Percentiles rank a stretch among this genome's conserved stretches.
Conservation (phyloP, 768 basidiomycete genomes). For the Mycena chlorophos region DNA sequence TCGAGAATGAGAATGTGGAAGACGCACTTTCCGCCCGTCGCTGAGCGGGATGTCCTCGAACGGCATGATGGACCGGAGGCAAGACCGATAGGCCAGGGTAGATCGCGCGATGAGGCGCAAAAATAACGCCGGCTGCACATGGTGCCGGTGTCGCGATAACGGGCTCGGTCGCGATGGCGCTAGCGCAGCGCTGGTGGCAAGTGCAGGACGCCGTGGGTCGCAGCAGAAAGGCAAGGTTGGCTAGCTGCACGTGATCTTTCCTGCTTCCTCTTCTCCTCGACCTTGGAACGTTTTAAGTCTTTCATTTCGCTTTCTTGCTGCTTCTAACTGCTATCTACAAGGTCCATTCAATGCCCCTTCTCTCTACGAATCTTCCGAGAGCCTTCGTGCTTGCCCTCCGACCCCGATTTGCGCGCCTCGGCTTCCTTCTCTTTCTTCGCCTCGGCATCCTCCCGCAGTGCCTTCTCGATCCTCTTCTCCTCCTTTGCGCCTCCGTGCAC, state of each 20-base stretch:
- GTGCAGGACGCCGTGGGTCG: too few species aligned
- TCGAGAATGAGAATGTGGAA: background rate
- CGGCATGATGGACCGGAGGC: slow-evolving; percentile 34
- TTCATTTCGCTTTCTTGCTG: too few species aligned
- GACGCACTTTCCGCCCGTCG: slow-evolving; percentile 29
- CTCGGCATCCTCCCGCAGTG: background rate
- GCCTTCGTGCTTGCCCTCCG: background rate
- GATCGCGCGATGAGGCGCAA: background rate
- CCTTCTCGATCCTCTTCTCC: background rate
- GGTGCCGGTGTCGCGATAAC: too few species aligned
- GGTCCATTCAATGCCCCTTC: slow-evolving; percentile 9
- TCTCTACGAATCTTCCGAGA: slow-evolving; percentile 11
- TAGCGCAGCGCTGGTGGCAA: too few species aligned
- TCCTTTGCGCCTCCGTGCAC: slow-evolving; percentile 27
- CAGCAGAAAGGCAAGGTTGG: too few species aligned
- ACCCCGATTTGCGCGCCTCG: background rate
- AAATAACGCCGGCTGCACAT: too few species aligned
- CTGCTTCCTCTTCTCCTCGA: too few species aligned
- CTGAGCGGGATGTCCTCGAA: slow-evolving; percentile 26
- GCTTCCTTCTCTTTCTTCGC: background rate
- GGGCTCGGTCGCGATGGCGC: too few species aligned
- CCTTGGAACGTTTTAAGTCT: too few species aligned
- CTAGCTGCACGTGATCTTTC: too few species aligned
- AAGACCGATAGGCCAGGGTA: background rate
- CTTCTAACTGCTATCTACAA: too few species aligned